Percentiles rank a stretch among this genome's conserved stretches.
Evolutionary conservation across 352 stramenopile genomes (phyloP).

Genomic region (Phytophthora ramorum): DNA sequence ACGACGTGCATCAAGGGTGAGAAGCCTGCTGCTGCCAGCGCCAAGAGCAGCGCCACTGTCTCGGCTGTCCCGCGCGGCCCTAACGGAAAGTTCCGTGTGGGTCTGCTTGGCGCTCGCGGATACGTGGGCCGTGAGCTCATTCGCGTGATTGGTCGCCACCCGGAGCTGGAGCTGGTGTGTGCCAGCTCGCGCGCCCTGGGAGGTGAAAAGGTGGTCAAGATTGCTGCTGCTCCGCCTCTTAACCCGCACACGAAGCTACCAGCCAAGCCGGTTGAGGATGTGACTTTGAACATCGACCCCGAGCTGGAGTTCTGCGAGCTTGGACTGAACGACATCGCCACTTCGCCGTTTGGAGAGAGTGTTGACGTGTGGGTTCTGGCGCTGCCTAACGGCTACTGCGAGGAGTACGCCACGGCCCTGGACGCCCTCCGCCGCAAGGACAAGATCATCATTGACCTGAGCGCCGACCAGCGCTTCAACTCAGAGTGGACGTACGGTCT

Average conservation of each 20-base stretch:
- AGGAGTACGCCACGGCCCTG: slow-evolving; percentile 78
- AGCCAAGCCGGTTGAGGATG: slow-evolving; percentile 50
- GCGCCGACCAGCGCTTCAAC: slow-evolving; percentile 91
- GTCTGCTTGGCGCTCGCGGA: slow-evolving; percentile 83
- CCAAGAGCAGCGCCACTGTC: slow-evolving; percentile 21
- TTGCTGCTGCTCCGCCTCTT: slow-evolving; percentile 74
- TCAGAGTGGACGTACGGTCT: slow-evolving; percentile 87
- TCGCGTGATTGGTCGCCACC: slow-evolving; percentile 78
- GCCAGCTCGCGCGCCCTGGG: slow-evolving; percentile 84
- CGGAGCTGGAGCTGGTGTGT: slow-evolving; percentile 83
- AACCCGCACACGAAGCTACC: slow-evolving; percentile 86
- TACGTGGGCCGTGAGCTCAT: slow-evolving; percentile 91
- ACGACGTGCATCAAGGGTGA: slow-evolving; percentile 85
- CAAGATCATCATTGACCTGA: slow-evolving; percentile 89
- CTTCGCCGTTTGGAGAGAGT: slow-evolving; percentile 72
- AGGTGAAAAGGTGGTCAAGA: slow-evolving; percentile 80
- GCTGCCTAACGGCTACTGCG: slow-evolving; percentile 87
- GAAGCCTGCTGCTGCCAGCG: slow-evolving; percentile 20
- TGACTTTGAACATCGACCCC: slow-evolving; percentile 65
- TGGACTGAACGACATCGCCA: slow-evolving; percentile 76
- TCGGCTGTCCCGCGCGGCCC: slow-evolving; percentile 29
- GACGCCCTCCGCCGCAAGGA: slow-evolving; percentile 71
- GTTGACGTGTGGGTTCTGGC: slow-evolving; percentile 90
- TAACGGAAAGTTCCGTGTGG: slow-evolving; percentile 76
- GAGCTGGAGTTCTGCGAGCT: slow-evolving; percentile 87